A percentile compares a stretch with the other conserved stretches of the same genome.
Evolutionary conservation across 495 filamentous ascomycete species (phyloP).

Genomic region (Penicillium canescens): DNA sequence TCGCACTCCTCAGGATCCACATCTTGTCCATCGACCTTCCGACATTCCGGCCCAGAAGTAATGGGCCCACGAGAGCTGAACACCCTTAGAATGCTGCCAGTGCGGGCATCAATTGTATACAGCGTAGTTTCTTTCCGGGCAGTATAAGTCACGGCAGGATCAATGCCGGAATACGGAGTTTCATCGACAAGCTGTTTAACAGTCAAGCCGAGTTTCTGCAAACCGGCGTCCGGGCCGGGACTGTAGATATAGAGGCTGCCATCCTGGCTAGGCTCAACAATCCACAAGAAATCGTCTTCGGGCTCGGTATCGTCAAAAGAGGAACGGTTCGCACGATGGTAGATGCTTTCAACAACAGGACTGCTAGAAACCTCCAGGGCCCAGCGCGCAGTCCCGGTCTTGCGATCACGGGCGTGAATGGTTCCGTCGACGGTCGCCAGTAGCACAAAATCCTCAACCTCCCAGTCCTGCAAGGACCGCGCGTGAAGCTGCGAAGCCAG

Average conservation of each 20-base stretch:
- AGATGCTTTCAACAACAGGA: slow-evolving; percentile 87
- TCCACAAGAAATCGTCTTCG: slow-evolving; percentile 89
- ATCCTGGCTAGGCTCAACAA: slow-evolving; percentile 88
- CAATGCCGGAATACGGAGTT: slow-evolving; percentile 64
- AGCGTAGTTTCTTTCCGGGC: slow-evolving; percentile 78
- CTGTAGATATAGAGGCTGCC: slow-evolving; percentile 88
- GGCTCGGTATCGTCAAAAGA: slow-evolving; percentile 54
- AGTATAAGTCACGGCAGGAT: slow-evolving; percentile 75
- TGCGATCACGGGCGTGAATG: slow-evolving; percentile 88
- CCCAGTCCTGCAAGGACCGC: slow-evolving; percentile 97
- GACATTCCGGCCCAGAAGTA: slow-evolving; percentile 49
- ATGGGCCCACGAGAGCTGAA: slow-evolving; percentile 61
- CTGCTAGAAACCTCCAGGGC: slow-evolving; percentile 71
- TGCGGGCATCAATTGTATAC: slow-evolving; percentile 81
- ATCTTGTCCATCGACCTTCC: slow-evolving; percentile 59
- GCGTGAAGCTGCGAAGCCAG: slow-evolving; percentile 80
- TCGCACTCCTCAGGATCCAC: slow-evolving; percentile 71
- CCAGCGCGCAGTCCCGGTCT: slow-evolving; percentile 81
- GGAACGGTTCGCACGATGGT: slow-evolving; percentile 73
- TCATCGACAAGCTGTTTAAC: slow-evolving; percentile 78
- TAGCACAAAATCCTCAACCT: slow-evolving; percentile 99
- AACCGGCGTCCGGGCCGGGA: slow-evolving; percentile 57
- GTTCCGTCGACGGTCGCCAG: slow-evolving; percentile 98
- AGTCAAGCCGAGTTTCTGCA: slow-evolving; percentile 66
- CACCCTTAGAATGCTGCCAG: slow-evolving; percentile 66